These are phyloP conservation scores for Annulohypoxylon nitens DNA, from an alignment of 495 filamentous ascomycete genomes.

Conservation along the genomic window DNA sequence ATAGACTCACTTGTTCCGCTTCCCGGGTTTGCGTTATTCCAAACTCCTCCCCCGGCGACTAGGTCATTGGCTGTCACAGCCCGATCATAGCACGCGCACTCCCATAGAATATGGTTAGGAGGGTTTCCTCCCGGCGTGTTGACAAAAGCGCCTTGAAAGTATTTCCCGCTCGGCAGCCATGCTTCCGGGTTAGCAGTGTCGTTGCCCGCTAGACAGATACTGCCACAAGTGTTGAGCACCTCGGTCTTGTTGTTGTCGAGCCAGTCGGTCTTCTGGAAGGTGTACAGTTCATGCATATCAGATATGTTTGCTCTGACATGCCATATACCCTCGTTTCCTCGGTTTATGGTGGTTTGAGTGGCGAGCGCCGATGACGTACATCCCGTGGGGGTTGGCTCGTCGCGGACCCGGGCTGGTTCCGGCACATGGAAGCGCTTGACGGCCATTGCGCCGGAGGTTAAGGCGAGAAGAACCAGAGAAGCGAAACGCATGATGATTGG, in stretches of 20 bases:
- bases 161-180: constrained; percentile 40
- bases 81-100: constrained; percentile 44
- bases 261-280: constrained; percentile 41
- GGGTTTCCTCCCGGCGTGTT: constrained; percentile 42
- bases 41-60: constrained; percentile 31
- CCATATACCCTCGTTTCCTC: constrained; percentile 45
- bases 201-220: constrained; percentile 41
- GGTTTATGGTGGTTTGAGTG: constrained; percentile 41
- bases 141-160: constrained; percentile 42
- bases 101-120: constrained; percentile 38
- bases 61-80: constrained; percentile 35
- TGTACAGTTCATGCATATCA: constrained; percentile 36
- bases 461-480: constrained; percentile 16
- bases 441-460: constrained; percentile 32
- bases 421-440: constrained; percentile 37
- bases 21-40: constrained; percentile 44
- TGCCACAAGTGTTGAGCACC: constrained; percentile 41
- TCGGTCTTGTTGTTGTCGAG: constrained; percentile 36
- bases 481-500: constrained; percentile 26
- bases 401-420: constrained; percentile 37
- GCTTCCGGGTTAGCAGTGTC: constrained; percentile 36
- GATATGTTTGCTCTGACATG: constrained; percentile 32
- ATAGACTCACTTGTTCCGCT: constrained; percentile 43
- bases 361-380: constrained; percentile 39
- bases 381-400: constrained; percentile 31